A percentile compares a stretch with the other conserved stretches of the same genome.
These are phyloP conservation scores for Sequoia sempervirens DNA, from an alignment of 75 land plant species.

Conservation along the genomic window DNA sequence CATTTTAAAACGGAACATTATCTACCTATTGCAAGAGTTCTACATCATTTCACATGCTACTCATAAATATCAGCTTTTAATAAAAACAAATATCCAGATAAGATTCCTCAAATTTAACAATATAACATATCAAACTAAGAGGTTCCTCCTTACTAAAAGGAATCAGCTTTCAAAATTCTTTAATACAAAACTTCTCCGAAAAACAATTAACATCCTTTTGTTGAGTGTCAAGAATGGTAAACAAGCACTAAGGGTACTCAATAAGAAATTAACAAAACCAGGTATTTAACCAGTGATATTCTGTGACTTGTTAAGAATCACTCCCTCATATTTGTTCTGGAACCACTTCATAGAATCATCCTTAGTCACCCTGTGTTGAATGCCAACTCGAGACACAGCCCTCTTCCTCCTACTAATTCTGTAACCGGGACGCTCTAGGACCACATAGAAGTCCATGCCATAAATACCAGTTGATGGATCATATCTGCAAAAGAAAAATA, in stretches of 20 bases:
- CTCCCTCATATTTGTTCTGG: slow-evolving; percentile 83
- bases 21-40: too few species aligned
- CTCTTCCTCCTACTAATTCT: slow-evolving; percentile 56
- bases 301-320: slow-evolving; percentile 77
- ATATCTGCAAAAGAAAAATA: slow-evolving; percentile 34
- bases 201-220: not conserved
- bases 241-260: not conserved
- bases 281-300: slow-evolving; percentile 3
- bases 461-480: slow-evolving; percentile 80
- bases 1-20: too few species aligned
- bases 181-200: not conserved
- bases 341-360: slow-evolving; percentile 92
- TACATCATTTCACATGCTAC: not conserved
- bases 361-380: slow-evolving; percentile 77
- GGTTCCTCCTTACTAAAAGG: not conserved
- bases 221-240: not conserved
- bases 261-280: not conserved
- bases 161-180: not conserved
- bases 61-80: not conserved
- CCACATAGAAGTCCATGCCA: slow-evolving; percentile 80
- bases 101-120: not conserved
- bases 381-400: slow-evolving; percentile 63
- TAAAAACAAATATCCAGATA: not conserved
- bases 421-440: slow-evolving; percentile 70
- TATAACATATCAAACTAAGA: not conserved